These are phyloP conservation scores for Xerocomus amazonicus DNA, from an alignment of 1,284 basidiomycete genomes.

Conservation along the genomic window DNA sequence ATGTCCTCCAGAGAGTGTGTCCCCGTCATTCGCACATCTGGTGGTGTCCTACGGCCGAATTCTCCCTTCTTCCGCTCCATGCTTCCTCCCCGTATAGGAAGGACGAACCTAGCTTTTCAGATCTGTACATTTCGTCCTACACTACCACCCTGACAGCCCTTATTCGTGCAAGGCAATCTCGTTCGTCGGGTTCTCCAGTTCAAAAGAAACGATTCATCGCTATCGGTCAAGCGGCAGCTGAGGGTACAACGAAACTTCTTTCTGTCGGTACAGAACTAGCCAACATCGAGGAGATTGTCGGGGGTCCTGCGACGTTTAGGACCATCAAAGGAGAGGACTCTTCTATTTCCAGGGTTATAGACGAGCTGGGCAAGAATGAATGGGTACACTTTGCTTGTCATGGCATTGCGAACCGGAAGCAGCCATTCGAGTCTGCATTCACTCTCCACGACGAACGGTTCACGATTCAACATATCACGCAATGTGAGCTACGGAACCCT, in stretches of 20 bases:
- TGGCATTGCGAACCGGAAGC: no score
- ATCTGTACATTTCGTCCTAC: slow-evolving; percentile 16
- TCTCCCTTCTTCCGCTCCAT: neutral
- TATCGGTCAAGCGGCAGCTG: no score
- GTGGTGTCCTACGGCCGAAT: no score
- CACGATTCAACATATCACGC: no score
- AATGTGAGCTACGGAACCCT: no score
- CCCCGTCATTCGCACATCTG: slow-evolving; percentile 27
- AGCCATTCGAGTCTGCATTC: no score
- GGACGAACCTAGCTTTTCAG: slow-evolving; percentile 13
- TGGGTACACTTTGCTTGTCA: no score
- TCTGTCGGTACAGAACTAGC: no score
- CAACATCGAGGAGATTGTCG: neutral
- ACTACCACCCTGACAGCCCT: slow-evolving; percentile 24
- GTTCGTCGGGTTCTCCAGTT: neutral
- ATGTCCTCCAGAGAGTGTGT: slow-evolving; percentile 10
- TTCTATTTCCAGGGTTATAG: neutral
- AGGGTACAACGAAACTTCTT: no score
- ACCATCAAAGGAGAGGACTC: neutral
- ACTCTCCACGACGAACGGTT: no score
- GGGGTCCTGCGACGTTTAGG: neutral
- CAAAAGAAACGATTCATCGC: no score
- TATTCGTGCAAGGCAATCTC: slow-evolving; percentile 8
- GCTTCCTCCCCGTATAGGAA: slow-evolving; percentile 27
- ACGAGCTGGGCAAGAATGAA: no score